These are phyloP conservation scores for Plasmodium yoelii DNA, from an alignment of 169 alveolate genomes.

Conservation along the genomic window DNA sequence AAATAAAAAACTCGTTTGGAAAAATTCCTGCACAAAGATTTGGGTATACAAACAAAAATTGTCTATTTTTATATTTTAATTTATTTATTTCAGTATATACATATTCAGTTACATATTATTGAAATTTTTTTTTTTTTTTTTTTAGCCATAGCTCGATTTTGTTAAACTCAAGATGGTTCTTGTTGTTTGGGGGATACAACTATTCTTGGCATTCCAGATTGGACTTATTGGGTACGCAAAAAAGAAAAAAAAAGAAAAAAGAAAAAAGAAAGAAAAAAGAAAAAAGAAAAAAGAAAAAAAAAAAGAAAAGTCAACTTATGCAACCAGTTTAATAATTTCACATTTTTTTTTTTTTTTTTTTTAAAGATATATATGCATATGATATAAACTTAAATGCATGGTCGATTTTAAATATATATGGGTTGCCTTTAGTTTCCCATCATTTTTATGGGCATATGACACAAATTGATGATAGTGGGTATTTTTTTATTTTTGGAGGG, in stretches of 20 bases:
- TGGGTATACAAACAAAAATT: slow-evolving; percentile 40
- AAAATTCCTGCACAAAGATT: slow-evolving; percentile 35
- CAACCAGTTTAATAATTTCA: not conserved
- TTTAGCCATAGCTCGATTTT: slow-evolving; percentile 61
- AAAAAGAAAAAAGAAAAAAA: too few species aligned
- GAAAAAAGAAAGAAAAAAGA: too few species aligned
- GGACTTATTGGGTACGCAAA: slow-evolving; percentile 43
- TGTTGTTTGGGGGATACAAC: slow-evolving; percentile 70
- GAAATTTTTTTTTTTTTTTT: not conserved
- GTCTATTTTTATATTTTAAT: not conserved
- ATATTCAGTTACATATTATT: too few species aligned
- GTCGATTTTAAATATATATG: slow-evolving; percentile 56
- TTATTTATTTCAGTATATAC: not conserved
- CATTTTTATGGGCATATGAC: slow-evolving; percentile 63
- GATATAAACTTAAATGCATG: slow-evolving; percentile 62
- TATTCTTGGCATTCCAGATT: slow-evolving; percentile 29
- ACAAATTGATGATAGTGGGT: slow-evolving; percentile 67
- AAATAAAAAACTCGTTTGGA: slow-evolving; percentile 36
- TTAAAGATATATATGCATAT: slow-evolving; percentile 53
- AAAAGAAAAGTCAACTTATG: not conserved
- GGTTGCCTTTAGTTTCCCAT: slow-evolving; percentile 38
- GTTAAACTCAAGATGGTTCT: slow-evolving; percentile 61
- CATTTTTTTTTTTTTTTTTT: slow-evolving; percentile 2
- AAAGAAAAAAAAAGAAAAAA: too few species aligned
- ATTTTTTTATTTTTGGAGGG: slow-evolving; percentile 72